Conservation (phyloP, 2,329 filamentous ascomycete species). For the Sporothrix dimorphospora region DNA sequence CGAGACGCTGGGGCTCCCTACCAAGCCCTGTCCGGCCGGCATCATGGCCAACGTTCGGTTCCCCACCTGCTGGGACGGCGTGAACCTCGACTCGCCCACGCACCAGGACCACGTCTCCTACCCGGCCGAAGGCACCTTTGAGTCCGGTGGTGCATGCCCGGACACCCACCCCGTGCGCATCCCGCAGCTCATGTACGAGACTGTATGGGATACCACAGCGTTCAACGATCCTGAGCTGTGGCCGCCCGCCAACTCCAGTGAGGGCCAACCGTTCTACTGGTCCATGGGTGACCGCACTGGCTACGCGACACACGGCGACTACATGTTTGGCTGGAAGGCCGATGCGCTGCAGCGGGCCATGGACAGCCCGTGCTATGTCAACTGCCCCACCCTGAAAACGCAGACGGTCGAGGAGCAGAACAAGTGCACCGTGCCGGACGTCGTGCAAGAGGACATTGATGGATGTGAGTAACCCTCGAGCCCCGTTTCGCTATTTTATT, state of each 20-base stretch:
- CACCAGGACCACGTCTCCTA: slow-evolving; percentile 44
- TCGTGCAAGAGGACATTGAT: slow-evolving; percentile 41
- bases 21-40: slow-evolving; percentile 44
- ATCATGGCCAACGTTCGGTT: slow-evolving; percentile 51
- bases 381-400: slow-evolving; percentile 36
- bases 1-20: slow-evolving; percentile 48
- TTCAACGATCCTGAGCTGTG: slow-evolving; percentile 43
- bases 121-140: slow-evolving; percentile 46
- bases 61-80: slow-evolving; percentile 55
- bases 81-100: slow-evolving; percentile 49
- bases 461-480: slow-evolving; percentile 41
- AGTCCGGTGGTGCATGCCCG: slow-evolving; percentile 52
- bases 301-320: slow-evolving; percentile 41
- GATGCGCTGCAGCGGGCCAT: slow-evolving; percentile 38
- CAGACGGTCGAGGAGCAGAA: slow-evolving; percentile 42
- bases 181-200: slow-evolving; percentile 47
- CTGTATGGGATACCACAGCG: slow-evolving; percentile 48
- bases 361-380: slow-evolving; percentile 23
- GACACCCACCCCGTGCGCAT: slow-evolving; percentile 45
- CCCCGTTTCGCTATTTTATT: background rate
- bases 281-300: slow-evolving; percentile 38
- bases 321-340: slow-evolving; percentile 43
- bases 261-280: slow-evolving; percentile 39
- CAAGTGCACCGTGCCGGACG: slow-evolving; percentile 35
- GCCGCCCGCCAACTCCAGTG: slow-evolving; percentile 39